A percentile compares a stretch with the other conserved stretches of the same genome.
Conservation (phyloP, 768 basidiomycete species). For the Leucosporidium scottii region DNA sequence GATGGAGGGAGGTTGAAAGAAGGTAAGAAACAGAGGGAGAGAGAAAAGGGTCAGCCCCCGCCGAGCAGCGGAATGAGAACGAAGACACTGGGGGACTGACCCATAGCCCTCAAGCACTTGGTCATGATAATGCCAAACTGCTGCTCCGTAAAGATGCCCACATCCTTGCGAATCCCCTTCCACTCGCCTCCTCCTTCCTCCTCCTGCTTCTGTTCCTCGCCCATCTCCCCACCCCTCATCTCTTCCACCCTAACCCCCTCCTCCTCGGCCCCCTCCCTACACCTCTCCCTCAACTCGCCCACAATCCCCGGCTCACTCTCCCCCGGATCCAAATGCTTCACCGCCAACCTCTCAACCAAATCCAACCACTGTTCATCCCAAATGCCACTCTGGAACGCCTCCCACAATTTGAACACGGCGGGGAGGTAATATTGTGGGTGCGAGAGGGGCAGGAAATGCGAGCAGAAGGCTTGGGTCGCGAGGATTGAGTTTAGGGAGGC, state of each 20-base stretch:
- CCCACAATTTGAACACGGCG: constrained; percentile 77
- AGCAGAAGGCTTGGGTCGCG: constrained; percentile 74
- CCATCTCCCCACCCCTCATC: constrained; percentile 43
- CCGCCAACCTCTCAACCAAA: constrained; percentile 67
- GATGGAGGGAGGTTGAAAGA: not conserved
- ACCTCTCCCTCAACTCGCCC: constrained; percentile 43
- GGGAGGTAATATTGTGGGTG: constrained; percentile 72
- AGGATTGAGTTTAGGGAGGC: constrained; percentile 62
- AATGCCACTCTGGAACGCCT: constrained; percentile 77
- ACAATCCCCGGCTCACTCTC: constrained; percentile 66
- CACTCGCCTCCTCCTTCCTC: constrained; percentile 47
- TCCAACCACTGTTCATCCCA: constrained; percentile 86
- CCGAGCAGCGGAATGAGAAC: not conserved
- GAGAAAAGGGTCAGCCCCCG: not conserved
- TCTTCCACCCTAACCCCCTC: constrained; percentile 34
- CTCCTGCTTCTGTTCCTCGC: constrained; percentile 50
- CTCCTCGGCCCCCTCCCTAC: constrained; percentile 19
- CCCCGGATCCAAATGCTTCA: constrained; percentile 71
- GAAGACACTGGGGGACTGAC: not conserved
- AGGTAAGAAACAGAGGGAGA: not conserved
- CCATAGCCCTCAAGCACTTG: constrained; percentile 57
- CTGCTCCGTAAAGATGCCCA: constrained; percentile 74
- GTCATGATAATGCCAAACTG: constrained; percentile 83
- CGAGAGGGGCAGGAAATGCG: constrained; percentile 74
- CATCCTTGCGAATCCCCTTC: constrained; percentile 58